Evolutionary conservation across 1,284 basidiomycete genomes (phyloP).

Genomic region (Acaromyces ingoldii): DNA sequence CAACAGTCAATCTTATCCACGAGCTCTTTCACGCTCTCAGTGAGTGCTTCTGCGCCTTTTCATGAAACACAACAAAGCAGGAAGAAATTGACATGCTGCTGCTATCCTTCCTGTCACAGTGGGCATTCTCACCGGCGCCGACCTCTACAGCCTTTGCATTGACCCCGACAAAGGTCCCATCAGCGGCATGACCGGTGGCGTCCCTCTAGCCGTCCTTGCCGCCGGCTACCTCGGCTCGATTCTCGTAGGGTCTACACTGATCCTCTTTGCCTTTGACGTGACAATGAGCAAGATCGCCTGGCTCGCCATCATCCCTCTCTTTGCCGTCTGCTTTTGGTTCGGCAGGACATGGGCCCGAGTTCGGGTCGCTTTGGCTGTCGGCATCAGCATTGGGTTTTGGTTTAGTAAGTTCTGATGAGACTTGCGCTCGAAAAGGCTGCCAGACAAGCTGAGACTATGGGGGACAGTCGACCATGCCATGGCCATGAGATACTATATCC

Average conservation of each 20-base stretch:
- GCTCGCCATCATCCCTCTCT: slow-evolving; percentile 1
- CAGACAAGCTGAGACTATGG: background rate
- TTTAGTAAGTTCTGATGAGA: slow-evolving; percentile 3
- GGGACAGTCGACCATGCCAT: slow-evolving; percentile 24
- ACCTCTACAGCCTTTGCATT: background rate
- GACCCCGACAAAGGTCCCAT: slow-evolving; percentile 9
- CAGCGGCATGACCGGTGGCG: slow-evolving; percentile 5
- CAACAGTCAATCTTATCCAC: slow-evolving; percentile 4
- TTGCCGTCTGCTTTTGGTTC: slow-evolving; percentile 4
- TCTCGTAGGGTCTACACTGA: background rate
- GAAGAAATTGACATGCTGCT: too few relatives aligned
- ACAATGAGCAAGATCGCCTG: slow-evolving; percentile 6
- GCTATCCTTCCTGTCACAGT: too few relatives aligned
- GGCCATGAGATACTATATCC: slow-evolving; percentile 23
- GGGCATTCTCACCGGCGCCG: background rate
- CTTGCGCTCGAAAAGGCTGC: background rate
- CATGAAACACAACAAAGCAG: too few relatives aligned
- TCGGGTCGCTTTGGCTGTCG: background rate
- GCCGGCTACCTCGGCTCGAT: slow-evolving; percentile 3
- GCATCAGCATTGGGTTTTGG: slow-evolving; percentile 2
- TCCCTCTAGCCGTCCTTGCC: background rate
- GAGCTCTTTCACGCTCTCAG: slow-evolving; percentile 1
- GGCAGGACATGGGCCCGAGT: slow-evolving; percentile 5
- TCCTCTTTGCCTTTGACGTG: slow-evolving; percentile 4
- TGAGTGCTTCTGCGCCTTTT: slow-evolving; percentile 1